Base-by-base conservation (phyloP, 2,329 filamentous ascomycete genomes). In the Fusarium armeniacum region DNA sequence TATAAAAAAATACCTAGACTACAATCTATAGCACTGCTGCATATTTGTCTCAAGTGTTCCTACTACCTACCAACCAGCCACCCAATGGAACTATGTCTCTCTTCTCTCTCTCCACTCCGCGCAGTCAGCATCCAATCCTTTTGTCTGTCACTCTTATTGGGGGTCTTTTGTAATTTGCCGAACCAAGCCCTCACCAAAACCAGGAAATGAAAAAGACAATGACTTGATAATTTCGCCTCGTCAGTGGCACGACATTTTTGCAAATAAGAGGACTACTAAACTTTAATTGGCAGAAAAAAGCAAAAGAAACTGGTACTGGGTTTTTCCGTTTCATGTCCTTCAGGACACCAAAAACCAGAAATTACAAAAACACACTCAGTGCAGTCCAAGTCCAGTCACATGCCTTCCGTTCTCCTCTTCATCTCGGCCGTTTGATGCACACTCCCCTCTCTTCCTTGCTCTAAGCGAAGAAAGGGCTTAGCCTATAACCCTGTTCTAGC, bases 361-460 rank as follows among this genome's bases (percentile, higher is more conserved):
- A 67, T 38, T 53, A 53, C 33, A 69, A 68, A 58, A 36, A 67
- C 62, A 60, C 59, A 63, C 33, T 49, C 26, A 51, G 47, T 32
- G 1, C 30, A 32, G 30, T 32, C 13, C 13, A 35, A 35, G 15
- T 18, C 16, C 28, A 65, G 65, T 69, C 65, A 69, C 65, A 69
- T 69, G 65, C 50, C 40, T 67, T 46, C 47, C 51, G 51, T 35
- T 51, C 40, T 67, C 49, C 58, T 57, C 62, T 33, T 40, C n/a
- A n/a, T 62, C 43, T 58, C 47, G 47, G 50, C 43, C 64, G 38
- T 46, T 52, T 28, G 46, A 67, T 18, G 65, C 64, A 68, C 65
- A 69, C 65, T 56, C 65, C 65, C 60, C 65, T 59, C 59, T 59
- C 55, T 63, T 53, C 30, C 52, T 61, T 58, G 26, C 20, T 51